Conservation (phyloP, 1,284 basidiomycete genomes). For the Trametes polyzona region DNA sequence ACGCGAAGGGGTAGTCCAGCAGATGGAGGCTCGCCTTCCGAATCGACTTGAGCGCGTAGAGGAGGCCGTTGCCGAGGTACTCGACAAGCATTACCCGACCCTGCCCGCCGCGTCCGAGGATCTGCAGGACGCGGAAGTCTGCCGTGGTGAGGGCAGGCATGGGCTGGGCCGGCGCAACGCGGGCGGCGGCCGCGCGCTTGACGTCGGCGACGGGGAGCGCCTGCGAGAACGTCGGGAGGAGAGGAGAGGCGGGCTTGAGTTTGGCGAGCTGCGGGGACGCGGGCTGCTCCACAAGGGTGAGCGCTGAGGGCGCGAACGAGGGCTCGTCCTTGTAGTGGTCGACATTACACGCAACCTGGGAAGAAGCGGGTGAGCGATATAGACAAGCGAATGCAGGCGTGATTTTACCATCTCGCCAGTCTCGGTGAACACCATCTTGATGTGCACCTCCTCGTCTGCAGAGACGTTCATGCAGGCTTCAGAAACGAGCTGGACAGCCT, state of each 20-base stretch:
- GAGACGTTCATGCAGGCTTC: constrained; percentile 15
- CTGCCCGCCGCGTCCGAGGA: constrained; percentile 14
- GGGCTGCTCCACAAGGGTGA: constrained; percentile 14
- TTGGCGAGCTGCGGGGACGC: not conserved
- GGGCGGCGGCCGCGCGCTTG: constrained; percentile 14
- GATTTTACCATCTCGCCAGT: constrained; percentile 16
- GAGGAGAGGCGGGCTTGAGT: not conserved
- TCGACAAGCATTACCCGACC: constrained; percentile 17
- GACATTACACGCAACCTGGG: constrained; percentile 14
- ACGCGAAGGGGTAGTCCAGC: constrained; percentile 8
- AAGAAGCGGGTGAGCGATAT: not conserved
- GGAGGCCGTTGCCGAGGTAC: constrained; percentile 5
- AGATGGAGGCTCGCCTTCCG: constrained; percentile 3
- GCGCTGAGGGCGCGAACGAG: not conserved
- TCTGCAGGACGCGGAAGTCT: constrained; percentile 10
- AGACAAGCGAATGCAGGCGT: not conserved
- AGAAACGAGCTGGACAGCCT: constrained; percentile 16
- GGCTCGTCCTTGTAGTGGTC: constrained; percentile 7
- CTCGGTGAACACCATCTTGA: constrained; percentile 18
- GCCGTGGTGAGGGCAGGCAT: not conserved
- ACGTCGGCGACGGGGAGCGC: constrained; percentile 10
- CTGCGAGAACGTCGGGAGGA: constrained; percentile 1
- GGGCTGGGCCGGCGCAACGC: not conserved
- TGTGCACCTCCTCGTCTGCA: constrained; percentile 14
- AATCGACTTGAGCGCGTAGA: constrained; percentile 18